Evolutionary conservation across 352 stramenopile species (phyloP), one percentile per base, ranked within the genome.

Genomic region (Globisporangium mamillatum): DNA sequence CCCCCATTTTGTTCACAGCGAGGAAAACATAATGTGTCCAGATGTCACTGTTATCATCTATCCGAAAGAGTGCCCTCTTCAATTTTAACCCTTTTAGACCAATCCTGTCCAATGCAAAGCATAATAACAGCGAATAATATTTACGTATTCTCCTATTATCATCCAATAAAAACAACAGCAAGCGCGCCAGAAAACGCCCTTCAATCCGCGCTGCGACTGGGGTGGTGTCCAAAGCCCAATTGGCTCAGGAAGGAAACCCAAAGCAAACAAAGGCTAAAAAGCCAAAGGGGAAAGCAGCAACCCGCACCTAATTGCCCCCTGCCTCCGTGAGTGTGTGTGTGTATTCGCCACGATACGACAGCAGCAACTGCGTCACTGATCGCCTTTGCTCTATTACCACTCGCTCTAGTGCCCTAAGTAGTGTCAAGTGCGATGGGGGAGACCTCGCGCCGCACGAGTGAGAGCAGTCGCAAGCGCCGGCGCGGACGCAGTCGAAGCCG

Each of bases 391-490:
- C 52, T 20, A 56, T 25, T 24, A 16, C 7, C 25, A n/a, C 53
- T 38, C 25, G 12, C 24, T 25, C 54, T 8, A 16, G 3, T 22
- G 20, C 20, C 46, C 10, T 29, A 60, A 41, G 18, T 4, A n/a
- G 1, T 22, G n/a, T 12, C 18, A 52, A 4, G 5, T 52, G 44
- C 48, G 25, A 74, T 73, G 72, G 72, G 68, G 62, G 72, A 70
- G 62, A 65, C 29, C 67, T 64, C 60, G 24, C 60, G 46, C 10
- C 60, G 60, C 46, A 57, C 60, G 46, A 66, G 60, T 34, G 60
- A 66, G 46, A 74, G 57, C 60, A 69, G 55, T 29, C 75, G 72
- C 69, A 82, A 82, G 73, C 73, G 73, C 29, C 75, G 75, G 16
- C 73, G 70, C 60, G 67, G 60, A 27, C 66, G 60, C 27, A 74